Base-by-base conservation (phyloP, 345 rosid species). In the Hypericum androsaemum region DNA sequence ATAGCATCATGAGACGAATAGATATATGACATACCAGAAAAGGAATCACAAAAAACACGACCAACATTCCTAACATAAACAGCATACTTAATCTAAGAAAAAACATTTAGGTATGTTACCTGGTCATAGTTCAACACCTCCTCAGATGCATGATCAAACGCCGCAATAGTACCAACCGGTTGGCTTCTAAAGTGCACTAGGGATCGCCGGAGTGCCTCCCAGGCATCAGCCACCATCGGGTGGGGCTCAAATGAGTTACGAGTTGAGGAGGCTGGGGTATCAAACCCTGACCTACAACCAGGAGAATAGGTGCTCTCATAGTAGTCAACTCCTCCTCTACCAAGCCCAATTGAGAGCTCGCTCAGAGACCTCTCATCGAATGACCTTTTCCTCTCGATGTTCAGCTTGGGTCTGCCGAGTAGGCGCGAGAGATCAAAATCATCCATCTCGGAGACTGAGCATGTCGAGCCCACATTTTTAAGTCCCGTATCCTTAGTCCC, bases 61-160 rank as follows among this genome's bases (percentile, higher is more conserved):
- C 8, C 8, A 40, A 40, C 42, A 7, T 5, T 45, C 47, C 12
- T 1, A 43, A 7, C 14, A 43, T 2, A 7, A 40, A 40, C 42
- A 40, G 42, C 42, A 43, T n/a, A n/a, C n/a, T n/a, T n/a, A n/a
- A n/a, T n/a, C n/a, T n/a, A n/a, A n/a, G n/a, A n/a, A n/a, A n/a
- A n/a, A n/a, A n/a, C n/a, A n/a, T n/a, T n/a, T 11, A 5, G 16
- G 16, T 15, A 45, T 10, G 3, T 6, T 46, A 46, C 50, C 50
- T 46, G 50, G 22, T 46, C 50, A 46, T 46, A 46, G 50, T 46
- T 46, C 50, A 46, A 6, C 12, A 46, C 50, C 28, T 46, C 50
- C 22, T 46, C 50, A 3, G 50, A 46, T 17, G 50, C 50, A 46
- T 46, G 50, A 32, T 46, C 50, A 46, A 46, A 17, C 7, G 50